phyloP scores from a whole-genome alignment of 192 early-diverging fungal species.

The Entrophospora sp. region DNA sequence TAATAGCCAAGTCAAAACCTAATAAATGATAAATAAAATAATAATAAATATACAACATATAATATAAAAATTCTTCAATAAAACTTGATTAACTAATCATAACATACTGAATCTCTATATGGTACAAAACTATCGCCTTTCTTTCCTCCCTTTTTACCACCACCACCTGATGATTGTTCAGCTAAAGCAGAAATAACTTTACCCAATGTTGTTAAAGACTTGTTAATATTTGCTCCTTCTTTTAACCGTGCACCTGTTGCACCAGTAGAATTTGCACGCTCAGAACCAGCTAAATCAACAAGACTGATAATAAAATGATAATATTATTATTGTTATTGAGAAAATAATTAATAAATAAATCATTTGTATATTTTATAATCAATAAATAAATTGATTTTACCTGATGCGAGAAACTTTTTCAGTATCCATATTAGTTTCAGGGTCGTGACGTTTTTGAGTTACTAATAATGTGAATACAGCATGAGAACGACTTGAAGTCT shows the following conservation, averaged over 20 bases:
- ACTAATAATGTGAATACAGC: conserved; percentile 74
- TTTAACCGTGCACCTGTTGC: conserved; percentile 76
- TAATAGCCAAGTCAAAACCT: conserved; percentile 73
- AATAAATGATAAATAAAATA: not conserved
- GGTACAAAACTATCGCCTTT: conserved; percentile 62
- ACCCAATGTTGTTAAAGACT: conserved; percentile 81
- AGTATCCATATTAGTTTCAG: conserved; percentile 43
- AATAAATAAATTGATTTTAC: too few relatives aligned
- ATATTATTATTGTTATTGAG: not conserved
- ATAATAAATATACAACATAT: not conserved
- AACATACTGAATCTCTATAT: conserved; percentile 79
- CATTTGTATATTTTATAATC: not conserved
- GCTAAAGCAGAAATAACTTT: conserved; percentile 91
- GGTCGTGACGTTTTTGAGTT: conserved; percentile 52
- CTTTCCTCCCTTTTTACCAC: conserved; percentile 30
- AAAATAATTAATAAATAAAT: conserved; percentile 1
- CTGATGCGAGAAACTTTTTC: conserved; percentile 72
- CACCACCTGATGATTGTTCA: conserved; percentile 44
- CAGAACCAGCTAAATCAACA: conserved; percentile 91
- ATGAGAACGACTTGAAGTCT: conserved; percentile 79
- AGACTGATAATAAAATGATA: conserved; percentile 47
- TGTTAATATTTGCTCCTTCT: conserved; percentile 94
- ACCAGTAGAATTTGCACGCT: conserved; percentile 79
- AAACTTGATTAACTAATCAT: not conserved
- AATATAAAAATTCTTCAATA: too few relatives aligned